Conservation (phyloP, 2,329 filamentous ascomycete species). For the Aspergillus persii region DNA sequence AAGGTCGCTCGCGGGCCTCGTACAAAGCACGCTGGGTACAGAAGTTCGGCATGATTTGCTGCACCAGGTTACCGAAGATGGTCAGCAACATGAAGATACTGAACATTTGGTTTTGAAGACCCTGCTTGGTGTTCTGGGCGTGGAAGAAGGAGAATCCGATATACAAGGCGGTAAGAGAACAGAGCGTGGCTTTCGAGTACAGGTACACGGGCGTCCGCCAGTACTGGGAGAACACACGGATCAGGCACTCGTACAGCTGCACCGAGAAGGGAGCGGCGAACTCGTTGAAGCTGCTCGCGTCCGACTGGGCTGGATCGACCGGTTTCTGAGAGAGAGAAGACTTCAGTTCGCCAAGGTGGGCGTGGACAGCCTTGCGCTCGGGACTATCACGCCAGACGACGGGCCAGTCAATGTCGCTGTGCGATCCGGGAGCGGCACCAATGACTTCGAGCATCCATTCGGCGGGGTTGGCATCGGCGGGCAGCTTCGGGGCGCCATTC, state of each 20-base stretch:
- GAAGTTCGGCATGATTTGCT: constrained; percentile 60
- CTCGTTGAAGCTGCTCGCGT: constrained; percentile 65
- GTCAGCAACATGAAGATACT: constrained; percentile 82
- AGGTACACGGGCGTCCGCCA: constrained; percentile 89
- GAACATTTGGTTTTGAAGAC: constrained; percentile 88
- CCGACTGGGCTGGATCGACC: constrained; percentile 32
- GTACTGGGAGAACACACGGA: constrained; percentile 84
- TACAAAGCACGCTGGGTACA: constrained; percentile 58
- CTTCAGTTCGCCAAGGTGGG: constrained; percentile 55
- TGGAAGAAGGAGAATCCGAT: constrained; percentile 82
- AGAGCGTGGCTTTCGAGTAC: constrained; percentile 74
- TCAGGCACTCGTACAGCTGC: constrained; percentile 66
- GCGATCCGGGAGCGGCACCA: constrained; percentile 61
- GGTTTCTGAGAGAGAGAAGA: constrained; percentile 42
- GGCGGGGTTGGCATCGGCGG: constrained; percentile 65
- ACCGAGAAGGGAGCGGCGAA: constrained; percentile 72
- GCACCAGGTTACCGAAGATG: constrained; percentile 64
- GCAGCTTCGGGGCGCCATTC: constrained; percentile 61
- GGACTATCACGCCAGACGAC: constrained; percentile 59
- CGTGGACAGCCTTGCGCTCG: constrained; percentile 57
- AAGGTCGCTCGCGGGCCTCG: constrained; percentile 60
- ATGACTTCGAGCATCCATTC: constrained; percentile 69
- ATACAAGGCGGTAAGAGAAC: constrained; percentile 66
- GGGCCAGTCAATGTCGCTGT: constrained; percentile 65
- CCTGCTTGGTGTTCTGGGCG: constrained; percentile 71